Percentiles rank a stretch among this genome's conserved stretches.
phyloP scores from a whole-genome alignment of 441 rosid genomes.

The Pelargonium citronellum region DNA sequence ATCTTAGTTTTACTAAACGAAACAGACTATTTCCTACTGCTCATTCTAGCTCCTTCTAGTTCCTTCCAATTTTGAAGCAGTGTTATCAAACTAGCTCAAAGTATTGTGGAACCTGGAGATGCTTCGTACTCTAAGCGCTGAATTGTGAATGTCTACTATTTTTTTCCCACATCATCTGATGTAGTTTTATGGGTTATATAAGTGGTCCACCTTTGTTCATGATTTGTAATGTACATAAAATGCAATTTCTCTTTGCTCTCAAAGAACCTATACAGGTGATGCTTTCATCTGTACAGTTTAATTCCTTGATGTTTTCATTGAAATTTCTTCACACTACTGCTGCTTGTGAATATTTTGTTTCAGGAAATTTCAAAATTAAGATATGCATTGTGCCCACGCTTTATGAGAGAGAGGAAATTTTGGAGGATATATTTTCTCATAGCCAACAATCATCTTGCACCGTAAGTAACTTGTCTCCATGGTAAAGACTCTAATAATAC shows the following conservation, averaged over 20 bases:
- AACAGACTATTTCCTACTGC: too few species aligned
- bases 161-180: background rate
- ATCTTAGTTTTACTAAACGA: too few species aligned
- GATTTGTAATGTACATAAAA: background rate
- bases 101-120: background rate
- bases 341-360: slow-evolving; percentile 7
- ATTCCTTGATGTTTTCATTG: background rate
- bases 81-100: background rate
- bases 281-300: background rate
- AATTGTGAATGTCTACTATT: background rate
- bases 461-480: slow-evolving; percentile 22
- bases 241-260: background rate
- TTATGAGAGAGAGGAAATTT: slow-evolving; percentile 45
- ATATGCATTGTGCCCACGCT: slow-evolving; percentile 40
- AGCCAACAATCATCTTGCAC: slow-evolving; percentile 33
- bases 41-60: too few species aligned
- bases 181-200: background rate
- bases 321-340: background rate
- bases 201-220: background rate
- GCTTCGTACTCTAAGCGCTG: background rate
- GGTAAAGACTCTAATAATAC: background rate
- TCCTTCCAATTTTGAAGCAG: too few species aligned
- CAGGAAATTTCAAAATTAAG: slow-evolving; percentile 45
- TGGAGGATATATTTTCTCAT: slow-evolving; percentile 47
- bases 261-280: background rate